phyloP scores from a whole-genome alignment of 768 basidiomycete species.

The Xerocomus potaroensis region DNA sequence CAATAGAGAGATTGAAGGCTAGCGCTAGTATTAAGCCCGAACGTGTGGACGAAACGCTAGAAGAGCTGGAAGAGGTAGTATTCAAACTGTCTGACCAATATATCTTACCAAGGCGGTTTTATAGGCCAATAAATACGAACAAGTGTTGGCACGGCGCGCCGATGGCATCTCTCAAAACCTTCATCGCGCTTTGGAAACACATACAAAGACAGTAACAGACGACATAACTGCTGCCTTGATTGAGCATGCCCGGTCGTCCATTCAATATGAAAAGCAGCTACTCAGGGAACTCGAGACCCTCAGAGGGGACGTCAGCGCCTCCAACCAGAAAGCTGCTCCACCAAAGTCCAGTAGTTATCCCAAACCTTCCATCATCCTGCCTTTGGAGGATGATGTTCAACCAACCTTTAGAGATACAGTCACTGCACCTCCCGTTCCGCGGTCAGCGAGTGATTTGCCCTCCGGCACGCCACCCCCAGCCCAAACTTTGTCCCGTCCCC shows the following conservation, averaged over 20 bases:
- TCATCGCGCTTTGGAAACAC: constrained; percentile 78
- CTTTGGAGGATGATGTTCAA: constrained; percentile 57
- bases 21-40: constrained; percentile 83
- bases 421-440: constrained; percentile 23
- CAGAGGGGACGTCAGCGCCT: constrained; percentile 65
- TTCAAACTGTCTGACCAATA: constrained; percentile 2
- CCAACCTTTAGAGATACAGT: constrained; percentile 19
- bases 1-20: constrained; percentile 84
- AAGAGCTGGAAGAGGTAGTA: constrained; percentile 86
- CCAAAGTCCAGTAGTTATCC: constrained; percentile 47
- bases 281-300: constrained; percentile 86
- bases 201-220: constrained; percentile 84
- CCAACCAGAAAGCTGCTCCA: constrained; percentile 55
- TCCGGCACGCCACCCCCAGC: constrained; percentile 12
- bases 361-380: constrained; percentile 56
- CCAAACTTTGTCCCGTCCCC: constrained; percentile 26
- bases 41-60: constrained; percentile 84
- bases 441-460: constrained; percentile 18
- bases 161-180: constrained; percentile 93
- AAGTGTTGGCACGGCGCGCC: constrained; percentile 77
- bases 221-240: constrained; percentile 88
- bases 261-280: constrained; percentile 88
- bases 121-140: constrained; percentile 89
- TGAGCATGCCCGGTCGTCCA: constrained; percentile 87
- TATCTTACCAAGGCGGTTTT: constrained; percentile 9